Percentiles rank a stretch among this genome's conserved stretches.
Conservation (phyloP, 2,329 filamentous ascomycete genomes). For the Clonostachys rhizophaga region DNA sequence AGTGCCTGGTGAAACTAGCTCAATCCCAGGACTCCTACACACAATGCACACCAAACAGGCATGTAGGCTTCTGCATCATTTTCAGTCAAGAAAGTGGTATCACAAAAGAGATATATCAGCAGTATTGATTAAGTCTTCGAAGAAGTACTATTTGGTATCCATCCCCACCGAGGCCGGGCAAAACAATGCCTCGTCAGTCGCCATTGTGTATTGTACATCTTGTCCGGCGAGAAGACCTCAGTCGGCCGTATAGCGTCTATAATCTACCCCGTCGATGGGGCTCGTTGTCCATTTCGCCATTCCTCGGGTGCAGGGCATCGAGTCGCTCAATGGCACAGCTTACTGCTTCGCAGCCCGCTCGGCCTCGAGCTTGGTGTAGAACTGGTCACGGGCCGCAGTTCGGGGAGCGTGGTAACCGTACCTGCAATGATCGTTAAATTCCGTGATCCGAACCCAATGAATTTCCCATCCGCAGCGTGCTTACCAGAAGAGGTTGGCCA, state of each 20-base stretch:
- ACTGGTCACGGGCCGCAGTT: conserved; percentile 51
- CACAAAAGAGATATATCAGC: too few relatives aligned
- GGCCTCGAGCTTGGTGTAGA: conserved; percentile 55
- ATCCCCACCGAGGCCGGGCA: not conserved
- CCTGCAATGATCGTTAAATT: conserved; percentile 28
- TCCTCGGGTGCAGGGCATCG: conserved; percentile 12
- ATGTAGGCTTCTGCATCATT: too few relatives aligned
- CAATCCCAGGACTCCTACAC: too few relatives aligned
- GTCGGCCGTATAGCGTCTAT: not conserved
- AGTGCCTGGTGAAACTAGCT: too few relatives aligned
- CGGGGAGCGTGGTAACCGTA: conserved; percentile 60
- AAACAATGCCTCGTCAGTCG: not conserved
- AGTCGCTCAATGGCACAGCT: not conserved
- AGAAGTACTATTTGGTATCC: not conserved
- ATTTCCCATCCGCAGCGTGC: conserved; percentile 11
- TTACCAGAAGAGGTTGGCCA: conserved; percentile 56
- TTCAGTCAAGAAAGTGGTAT: too few relatives aligned
- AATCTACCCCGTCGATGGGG: not conserved
- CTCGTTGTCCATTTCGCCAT: not conserved
- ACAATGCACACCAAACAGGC: too few relatives aligned
- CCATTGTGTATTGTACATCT: conserved; percentile 3
- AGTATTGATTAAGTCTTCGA: too few relatives aligned
- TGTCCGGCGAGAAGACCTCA: not conserved
- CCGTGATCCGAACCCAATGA: not conserved
- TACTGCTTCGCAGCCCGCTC: conserved; percentile 39